phyloP scores from a whole-genome alignment of 2,329 filamentous ascomycete species.

The Knufia petricola region DNA sequence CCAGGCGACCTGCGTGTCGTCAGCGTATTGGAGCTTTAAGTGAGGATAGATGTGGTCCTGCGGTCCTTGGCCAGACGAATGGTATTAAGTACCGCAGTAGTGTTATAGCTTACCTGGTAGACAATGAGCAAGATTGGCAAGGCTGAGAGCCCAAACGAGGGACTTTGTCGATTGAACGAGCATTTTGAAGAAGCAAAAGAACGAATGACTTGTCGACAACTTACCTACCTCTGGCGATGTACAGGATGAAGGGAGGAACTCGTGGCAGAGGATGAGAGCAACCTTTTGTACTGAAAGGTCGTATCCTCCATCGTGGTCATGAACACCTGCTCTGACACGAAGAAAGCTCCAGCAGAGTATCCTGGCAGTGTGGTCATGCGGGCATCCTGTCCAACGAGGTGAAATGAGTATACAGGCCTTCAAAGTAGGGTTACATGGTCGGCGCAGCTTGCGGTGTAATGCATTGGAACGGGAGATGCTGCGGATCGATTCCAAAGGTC shows the following conservation, averaged over 20 bases:
- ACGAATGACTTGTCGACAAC: conserved; percentile 4
- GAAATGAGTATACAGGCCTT: background rate
- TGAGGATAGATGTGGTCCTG: too few species aligned
- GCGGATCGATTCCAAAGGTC: conserved; percentile 4
- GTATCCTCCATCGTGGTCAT: background rate
- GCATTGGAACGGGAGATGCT: background rate
- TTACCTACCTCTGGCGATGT: background rate
- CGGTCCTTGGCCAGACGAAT: background rate
- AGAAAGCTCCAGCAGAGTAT: background rate
- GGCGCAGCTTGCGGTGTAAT: background rate
- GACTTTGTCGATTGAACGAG: background rate
- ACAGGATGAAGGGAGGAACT: background rate
- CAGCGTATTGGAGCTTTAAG: background rate
- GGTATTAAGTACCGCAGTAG: background rate
- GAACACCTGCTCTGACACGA: background rate
- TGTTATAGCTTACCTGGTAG: conserved; percentile 1
- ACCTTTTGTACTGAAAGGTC: conserved; percentile 1
- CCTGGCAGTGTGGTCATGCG: background rate
- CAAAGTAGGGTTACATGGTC: background rate
- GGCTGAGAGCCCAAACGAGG: background rate
- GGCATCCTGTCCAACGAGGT: background rate
- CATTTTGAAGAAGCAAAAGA: background rate
- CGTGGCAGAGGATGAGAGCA: background rate
- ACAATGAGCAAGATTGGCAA: background rate
- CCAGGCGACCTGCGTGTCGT: background rate